phyloP scores from a whole-genome alignment of 257 asterid genomes.

The Anisodus acutangulus region DNA sequence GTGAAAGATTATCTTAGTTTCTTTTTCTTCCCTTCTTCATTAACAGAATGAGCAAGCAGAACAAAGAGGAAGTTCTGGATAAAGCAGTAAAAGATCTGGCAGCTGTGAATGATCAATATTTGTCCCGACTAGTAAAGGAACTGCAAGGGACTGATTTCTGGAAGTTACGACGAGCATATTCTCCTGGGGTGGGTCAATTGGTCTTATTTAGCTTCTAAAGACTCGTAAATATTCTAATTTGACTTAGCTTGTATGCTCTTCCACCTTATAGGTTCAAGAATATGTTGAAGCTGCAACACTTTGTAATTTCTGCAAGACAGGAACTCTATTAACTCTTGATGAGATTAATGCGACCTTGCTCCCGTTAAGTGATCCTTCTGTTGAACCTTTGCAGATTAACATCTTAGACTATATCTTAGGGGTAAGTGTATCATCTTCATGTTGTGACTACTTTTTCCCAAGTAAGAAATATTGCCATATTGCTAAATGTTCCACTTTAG shows the following conservation, averaged over 20 bases:
- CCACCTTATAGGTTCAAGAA: conserved; percentile 73
- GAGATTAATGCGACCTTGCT: conserved; percentile 73
- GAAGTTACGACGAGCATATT: conserved; percentile 93
- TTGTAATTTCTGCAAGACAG: conserved; percentile 80
- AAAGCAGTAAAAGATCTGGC: conserved; percentile 85
- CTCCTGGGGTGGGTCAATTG: conserved; percentile 76
- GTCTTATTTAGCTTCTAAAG: conserved; percentile 27
- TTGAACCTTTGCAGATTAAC: conserved; percentile 90
- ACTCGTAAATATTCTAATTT: conserved; percentile 20
- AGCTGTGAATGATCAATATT: conserved; percentile 66
- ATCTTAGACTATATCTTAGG: conserved; percentile 82
- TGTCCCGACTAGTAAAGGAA: conserved; percentile 78
- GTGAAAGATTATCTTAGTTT: neutral
- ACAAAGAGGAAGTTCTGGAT: conserved; percentile 72
- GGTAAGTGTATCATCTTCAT: conserved; percentile 53
- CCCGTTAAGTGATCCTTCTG: conserved; percentile 67
- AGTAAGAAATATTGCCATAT: conserved; percentile 13
- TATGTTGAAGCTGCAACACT: conserved; percentile 96
- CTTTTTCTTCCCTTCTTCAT: conserved; percentile 23
- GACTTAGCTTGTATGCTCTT: conserved; percentile 34
- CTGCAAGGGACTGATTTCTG: conserved; percentile 89
- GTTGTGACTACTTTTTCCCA: neutral
- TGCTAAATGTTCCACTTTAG: conserved; percentile 49
- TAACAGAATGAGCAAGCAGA: conserved; percentile 74
- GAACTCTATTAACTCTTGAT: conserved; percentile 72